A percentile compares a stretch with the other conserved stretches of the same genome.
phyloP scores from a whole-genome alignment of 1,284 basidiomycete genomes.

The Ceratobasidium sp. region DNA sequence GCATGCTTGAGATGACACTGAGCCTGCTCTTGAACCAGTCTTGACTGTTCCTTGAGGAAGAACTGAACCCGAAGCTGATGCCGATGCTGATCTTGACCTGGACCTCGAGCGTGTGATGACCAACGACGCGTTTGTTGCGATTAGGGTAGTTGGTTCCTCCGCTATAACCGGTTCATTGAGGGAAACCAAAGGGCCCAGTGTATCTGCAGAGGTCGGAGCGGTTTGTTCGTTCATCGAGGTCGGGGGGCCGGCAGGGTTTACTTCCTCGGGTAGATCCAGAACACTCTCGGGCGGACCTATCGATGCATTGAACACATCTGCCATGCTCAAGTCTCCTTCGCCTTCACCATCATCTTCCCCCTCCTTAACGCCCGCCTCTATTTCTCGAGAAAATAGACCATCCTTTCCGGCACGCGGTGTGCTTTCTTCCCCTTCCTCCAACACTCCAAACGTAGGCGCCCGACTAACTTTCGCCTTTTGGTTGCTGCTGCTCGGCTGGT shows the following conservation, averaged over 20 bases:
- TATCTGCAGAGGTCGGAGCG: background rate
- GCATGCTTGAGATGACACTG: constrained; percentile 13
- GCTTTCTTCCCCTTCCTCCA: constrained; percentile 30
- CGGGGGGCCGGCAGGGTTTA: background rate
- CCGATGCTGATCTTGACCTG: constrained; percentile 19
- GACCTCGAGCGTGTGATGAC: constrained; percentile 31
- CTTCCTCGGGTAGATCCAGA: background rate
- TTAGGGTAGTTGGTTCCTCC: background rate
- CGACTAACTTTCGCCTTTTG: constrained; percentile 21
- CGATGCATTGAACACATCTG: background rate
- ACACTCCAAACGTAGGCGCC: constrained; percentile 30
- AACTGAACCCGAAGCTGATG: constrained; percentile 10
- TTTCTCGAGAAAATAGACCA: background rate
- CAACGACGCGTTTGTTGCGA: background rate
- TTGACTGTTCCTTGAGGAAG: background rate
- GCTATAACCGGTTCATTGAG: background rate
- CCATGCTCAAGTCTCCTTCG: constrained; percentile 15
- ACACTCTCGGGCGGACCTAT: background rate
- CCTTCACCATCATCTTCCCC: background rate
- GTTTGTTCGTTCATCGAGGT: background rate
- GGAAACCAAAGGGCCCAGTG: background rate
- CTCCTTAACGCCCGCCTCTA: background rate
- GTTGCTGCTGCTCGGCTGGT: background rate
- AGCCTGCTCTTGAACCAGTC: constrained; percentile 9
- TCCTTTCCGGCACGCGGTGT: constrained; percentile 16